Base-by-base conservation (phyloP, 345 rosid species). In the Brassica nigra region DNA sequence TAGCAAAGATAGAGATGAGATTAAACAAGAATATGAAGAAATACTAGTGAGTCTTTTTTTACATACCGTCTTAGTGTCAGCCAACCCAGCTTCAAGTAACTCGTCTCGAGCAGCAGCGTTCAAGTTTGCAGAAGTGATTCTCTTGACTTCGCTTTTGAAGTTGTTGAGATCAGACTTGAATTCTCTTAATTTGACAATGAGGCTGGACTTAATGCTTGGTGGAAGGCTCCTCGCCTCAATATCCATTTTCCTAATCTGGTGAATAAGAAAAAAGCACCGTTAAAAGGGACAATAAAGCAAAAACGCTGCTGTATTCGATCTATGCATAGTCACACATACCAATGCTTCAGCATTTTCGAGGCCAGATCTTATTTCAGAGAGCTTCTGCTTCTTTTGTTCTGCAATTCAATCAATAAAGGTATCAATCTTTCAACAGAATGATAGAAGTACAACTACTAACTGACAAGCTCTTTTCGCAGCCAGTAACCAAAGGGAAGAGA, bases 101-200 rank as follows among this genome's bases (percentile, higher is more conserved):
- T 90, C 89, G 78, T 89, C 94, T 47, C 92, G 86, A 62, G 92
- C 92, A 86, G 92, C 76, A 42, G 87, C 82, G 58, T 85, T 83
- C 78, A 81, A 68, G 69, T 81, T 82, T 47, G 86, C 92, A 76
- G 89, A 83, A 7, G 83, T 78, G 66, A 91, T 83, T 78, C 92
- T 87, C 83, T 90, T 91, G 11, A 84, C 85, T 87, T 90, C 91
- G 29, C 77, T 89, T 80, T 93, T 93, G 73, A 93, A 83, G 80
- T 91, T 91, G 91, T 90, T 91, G 23, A 91, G 82, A 87, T 93
- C 97, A 31, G 98, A 89, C 74, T 90, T 93, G 74, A 89, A 93
- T 79, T 93, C 98, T 86, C 97, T 83, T 59, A 93, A 62, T 84
- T 93, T 93, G 76, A 88, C 81, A 68, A 93, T 93, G 78, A 91